phyloP scores from a whole-genome alignment of 306 rosid genomes.

The Pterocarpus macrocarpus region DNA sequence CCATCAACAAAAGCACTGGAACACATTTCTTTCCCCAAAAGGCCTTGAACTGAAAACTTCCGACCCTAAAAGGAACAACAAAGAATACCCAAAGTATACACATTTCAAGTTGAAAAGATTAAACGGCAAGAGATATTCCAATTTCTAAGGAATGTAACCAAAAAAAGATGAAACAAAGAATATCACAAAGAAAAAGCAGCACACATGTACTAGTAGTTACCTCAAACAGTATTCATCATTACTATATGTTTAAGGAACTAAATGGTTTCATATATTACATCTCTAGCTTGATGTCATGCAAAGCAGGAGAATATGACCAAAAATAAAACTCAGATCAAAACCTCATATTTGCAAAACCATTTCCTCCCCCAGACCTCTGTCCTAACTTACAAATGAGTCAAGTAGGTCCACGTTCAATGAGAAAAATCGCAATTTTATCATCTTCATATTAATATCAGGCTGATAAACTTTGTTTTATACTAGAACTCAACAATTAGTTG shows the following conservation, averaged over 20 bases:
- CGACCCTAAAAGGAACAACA: conserved; percentile 70
- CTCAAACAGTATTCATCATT: conserved; percentile 25
- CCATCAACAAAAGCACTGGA: conserved; percentile 79
- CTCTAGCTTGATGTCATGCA: conserved; percentile 29
- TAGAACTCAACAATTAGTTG: conserved; percentile 16
- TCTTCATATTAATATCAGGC: conserved; percentile 12
- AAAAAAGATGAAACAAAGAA: conserved; percentile 7
- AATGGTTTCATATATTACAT: conserved; percentile 30
- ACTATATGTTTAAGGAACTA: conserved; percentile 26
- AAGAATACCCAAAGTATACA: conserved; percentile 23
- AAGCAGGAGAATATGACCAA: background rate
- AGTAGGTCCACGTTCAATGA: conserved; percentile 33
- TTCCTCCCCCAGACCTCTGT: conserved; percentile 21
- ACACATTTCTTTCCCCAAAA: conserved; percentile 75
- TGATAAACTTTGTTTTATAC: conserved; percentile 12
- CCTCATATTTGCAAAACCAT: conserved; percentile 35
- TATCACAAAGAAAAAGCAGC: conserved; percentile 16
- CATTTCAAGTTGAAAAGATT: conserved; percentile 28
- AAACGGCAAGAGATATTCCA: conserved; percentile 5
- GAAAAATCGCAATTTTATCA: conserved; percentile 23
- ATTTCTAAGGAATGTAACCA: conserved; percentile 7
- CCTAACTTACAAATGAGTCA: conserved; percentile 17
- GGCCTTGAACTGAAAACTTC: conserved; percentile 93
- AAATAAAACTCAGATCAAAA: conserved; percentile 5
- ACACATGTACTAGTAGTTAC: conserved; percentile 11